phyloP scores from a whole-genome alignment of 371 early-diverging fungal species.

The Rhizopus delemar region DNA sequence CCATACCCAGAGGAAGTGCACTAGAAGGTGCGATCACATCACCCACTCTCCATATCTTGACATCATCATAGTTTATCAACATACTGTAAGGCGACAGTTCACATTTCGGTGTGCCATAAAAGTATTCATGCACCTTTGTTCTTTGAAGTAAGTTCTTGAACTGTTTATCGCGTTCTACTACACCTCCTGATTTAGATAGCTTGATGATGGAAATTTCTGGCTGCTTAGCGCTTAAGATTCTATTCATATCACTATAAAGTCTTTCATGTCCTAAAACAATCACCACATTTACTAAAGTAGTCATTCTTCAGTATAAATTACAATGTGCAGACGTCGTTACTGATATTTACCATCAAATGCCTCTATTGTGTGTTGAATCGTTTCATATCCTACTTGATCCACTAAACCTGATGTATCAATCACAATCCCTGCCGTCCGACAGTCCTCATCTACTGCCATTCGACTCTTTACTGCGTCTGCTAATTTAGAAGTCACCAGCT shows the following conservation, averaged over 20 bases:
- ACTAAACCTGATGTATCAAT: slow-evolving; percentile 70
- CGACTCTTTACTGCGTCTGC: slow-evolving; percentile 68
- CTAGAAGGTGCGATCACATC: slow-evolving; percentile 90
- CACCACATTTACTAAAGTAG: slow-evolving; percentile 68
- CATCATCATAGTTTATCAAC: slow-evolving; percentile 74
- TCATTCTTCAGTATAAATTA: no score
- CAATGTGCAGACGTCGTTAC: no score
- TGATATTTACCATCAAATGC: slow-evolving; percentile 60
- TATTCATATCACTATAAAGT: slow-evolving; percentile 80
- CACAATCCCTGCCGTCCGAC: slow-evolving; percentile 65
- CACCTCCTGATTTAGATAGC: slow-evolving; percentile 92
- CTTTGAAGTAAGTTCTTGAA: slow-evolving; percentile 72
- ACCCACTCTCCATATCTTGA: slow-evolving; percentile 80
- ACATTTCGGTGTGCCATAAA: slow-evolving; percentile 82
- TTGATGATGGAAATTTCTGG: slow-evolving; percentile 71
- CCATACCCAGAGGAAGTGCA: slow-evolving; percentile 89
- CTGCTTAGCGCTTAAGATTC: slow-evolving; percentile 48
- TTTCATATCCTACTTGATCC: slow-evolving; percentile 65
- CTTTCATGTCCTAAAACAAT: slow-evolving; percentile 92
- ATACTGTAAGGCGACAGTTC: slow-evolving; percentile 85
- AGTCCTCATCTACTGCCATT: slow-evolving; percentile 64
- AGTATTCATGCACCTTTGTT: slow-evolving; percentile 86
- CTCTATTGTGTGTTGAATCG: slow-evolving; percentile 66
- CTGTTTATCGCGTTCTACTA: slow-evolving; percentile 79
- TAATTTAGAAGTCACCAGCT: slow-evolving; percentile 59